phyloP scores from a whole-genome alignment of 1,284 basidiomycete genomes.

The Spongispora temasekensis region DNA sequence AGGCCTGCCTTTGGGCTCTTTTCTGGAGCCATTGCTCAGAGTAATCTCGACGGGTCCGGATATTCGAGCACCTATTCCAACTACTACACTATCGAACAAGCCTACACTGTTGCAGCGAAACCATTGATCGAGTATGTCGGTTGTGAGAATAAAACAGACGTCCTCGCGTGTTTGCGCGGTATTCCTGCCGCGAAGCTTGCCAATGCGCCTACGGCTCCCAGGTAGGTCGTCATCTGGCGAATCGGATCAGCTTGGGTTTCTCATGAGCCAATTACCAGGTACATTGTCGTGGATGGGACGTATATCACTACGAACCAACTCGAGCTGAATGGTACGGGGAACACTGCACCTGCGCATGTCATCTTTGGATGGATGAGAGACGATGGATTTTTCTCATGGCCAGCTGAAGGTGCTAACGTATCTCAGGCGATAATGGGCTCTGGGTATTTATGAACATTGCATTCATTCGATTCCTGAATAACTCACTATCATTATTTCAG shows the following conservation, averaged over 20 bases:
- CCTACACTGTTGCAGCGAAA: slow-evolving; percentile 33
- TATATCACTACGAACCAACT: slow-evolving; percentile 43
- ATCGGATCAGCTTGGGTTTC: neutral
- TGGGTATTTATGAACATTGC: neutral
- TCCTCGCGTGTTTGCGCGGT: slow-evolving; percentile 36
- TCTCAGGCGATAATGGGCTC: slow-evolving; percentile 9
- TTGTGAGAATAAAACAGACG: slow-evolving; percentile 31
- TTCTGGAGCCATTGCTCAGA: slow-evolving; percentile 48
- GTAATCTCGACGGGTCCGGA: slow-evolving; percentile 48
- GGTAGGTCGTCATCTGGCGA: slow-evolving; percentile 17
- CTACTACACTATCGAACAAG: slow-evolving; percentile 40
- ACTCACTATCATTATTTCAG: neutral
- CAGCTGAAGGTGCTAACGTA: slow-evolving; percentile 4
- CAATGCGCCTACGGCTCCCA: slow-evolving; percentile 35
- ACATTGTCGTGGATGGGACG: slow-evolving; percentile 48
- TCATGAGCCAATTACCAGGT: slow-evolving; percentile 29
- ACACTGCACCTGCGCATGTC: slow-evolving; percentile 44
- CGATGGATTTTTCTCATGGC: slow-evolving; percentile 37
- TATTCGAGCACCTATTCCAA: slow-evolving; percentile 45
- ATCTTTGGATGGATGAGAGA: slow-evolving; percentile 49
- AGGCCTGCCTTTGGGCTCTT: slow-evolving; percentile 47
- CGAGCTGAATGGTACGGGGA: slow-evolving; percentile 39
- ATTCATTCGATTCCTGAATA: neutral
- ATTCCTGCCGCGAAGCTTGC: slow-evolving; percentile 37
- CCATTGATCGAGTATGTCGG: slow-evolving; percentile 39